A percentile compares a stretch with the other conserved stretches of the same genome.
Conservation (phyloP, 345 rosid genomes). For the Citropsis articulata region DNA sequence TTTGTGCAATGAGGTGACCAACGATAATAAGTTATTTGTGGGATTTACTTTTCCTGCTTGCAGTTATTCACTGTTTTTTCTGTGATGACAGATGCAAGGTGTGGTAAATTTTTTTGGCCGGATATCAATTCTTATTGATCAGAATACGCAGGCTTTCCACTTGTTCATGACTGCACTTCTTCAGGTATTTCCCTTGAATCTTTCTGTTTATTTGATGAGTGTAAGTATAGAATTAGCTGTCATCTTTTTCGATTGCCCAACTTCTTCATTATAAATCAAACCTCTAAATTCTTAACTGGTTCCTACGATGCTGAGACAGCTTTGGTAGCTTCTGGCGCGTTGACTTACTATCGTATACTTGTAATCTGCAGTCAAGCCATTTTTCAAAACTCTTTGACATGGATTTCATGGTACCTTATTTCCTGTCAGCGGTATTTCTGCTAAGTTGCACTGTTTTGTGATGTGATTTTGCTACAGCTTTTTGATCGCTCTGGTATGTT, state of each 20-base stretch:
- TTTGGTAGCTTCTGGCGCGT: neutral
- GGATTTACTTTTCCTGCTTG: neutral
- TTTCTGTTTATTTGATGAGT: neutral
- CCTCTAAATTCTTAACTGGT: neutral
- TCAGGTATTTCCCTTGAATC: conserved; percentile 43
- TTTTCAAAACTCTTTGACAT: neutral
- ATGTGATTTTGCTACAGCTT: conserved; percentile 6
- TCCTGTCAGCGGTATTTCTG: neutral
- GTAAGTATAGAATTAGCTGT: neutral
- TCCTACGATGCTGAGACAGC: neutral
- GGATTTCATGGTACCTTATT: neutral
- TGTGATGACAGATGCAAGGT: conserved; percentile 67
- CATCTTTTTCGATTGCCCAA: neutral
- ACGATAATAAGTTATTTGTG: neutral
- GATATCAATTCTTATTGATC: conserved; percentile 71
- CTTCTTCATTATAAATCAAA: neutral
- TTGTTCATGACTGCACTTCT: conserved; percentile 90
- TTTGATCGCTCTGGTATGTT: conserved; percentile 32
- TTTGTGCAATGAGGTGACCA: neutral
- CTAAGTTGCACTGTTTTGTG: neutral
- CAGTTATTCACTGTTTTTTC: neutral
- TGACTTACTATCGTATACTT: neutral
- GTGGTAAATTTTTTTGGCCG: conserved; percentile 78
- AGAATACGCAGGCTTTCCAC: conserved; percentile 83
- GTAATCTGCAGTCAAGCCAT: too few relatives aligned